phyloP scores from a whole-genome alignment of 2,329 filamentous ascomycete species.

The Simplicillium sp. region DNA sequence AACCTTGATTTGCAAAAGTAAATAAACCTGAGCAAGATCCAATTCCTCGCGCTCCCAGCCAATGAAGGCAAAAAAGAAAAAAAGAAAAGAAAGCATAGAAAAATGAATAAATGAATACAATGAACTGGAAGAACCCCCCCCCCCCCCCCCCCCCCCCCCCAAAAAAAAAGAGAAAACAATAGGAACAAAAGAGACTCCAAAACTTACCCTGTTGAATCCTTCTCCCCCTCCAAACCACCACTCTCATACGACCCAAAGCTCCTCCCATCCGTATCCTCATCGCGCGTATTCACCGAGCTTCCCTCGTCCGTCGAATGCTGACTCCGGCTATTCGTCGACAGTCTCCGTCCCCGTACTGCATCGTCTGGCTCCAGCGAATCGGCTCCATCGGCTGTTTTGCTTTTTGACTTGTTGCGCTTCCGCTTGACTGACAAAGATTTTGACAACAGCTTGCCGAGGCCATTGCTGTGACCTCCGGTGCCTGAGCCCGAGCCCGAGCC shows the following conservation, averaged over 20 bases:
- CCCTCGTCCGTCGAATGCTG: constrained; percentile 12
- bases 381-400: constrained; percentile 26
- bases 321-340: constrained; percentile 22
- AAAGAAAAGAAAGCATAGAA: too few species aligned
- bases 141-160: not conserved
- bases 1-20: not conserved
- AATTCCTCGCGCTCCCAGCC: too few species aligned
- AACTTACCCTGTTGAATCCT: constrained; percentile 15
- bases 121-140: too few species aligned
- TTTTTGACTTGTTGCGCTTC: constrained; percentile 33
- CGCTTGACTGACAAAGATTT: constrained; percentile 40
- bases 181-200: constrained; percentile 3
- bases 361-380: constrained; percentile 10
- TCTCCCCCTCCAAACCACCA: constrained; percentile 17
- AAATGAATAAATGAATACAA: too few species aligned
- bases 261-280: constrained; percentile 20
- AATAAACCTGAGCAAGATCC: too few species aligned
- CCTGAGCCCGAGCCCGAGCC: not conserved
- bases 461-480: constrained; percentile 12
- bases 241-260: constrained; percentile 25
- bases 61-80: too few species aligned
- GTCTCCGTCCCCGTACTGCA: constrained; percentile 3
- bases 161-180: constrained; percentile 7
- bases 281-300: constrained; percentile 15
- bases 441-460: constrained; percentile 42